A percentile compares a stretch with the other conserved stretches of the same genome.
Evolutionary conservation across 805 yeast genomes (phyloP).

Genomic region (Cyberlindnera petersonii): DNA sequence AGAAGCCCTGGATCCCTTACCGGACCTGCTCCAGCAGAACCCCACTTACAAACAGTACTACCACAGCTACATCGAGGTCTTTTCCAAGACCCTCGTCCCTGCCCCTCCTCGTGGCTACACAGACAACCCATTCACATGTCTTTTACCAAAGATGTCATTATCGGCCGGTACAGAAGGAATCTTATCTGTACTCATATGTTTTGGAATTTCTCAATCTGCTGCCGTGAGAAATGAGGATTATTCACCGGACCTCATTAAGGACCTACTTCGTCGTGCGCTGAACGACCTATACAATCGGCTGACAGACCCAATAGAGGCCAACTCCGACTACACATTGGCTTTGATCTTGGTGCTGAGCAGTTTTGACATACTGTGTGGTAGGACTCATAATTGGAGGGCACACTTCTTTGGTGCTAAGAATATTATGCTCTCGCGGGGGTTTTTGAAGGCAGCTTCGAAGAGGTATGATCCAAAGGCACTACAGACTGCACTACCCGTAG

Average conservation of each 20-base stretch:
- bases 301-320: constrained; percentile 47
- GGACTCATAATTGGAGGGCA: constrained; percentile 49
- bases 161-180: constrained; percentile 49
- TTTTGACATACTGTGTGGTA: constrained; percentile 46
- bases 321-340: constrained; percentile 65
- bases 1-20: constrained; percentile 38
- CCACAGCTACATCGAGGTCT: constrained; percentile 58
- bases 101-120: constrained; percentile 52
- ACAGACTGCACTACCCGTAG: constrained; percentile 5
- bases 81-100: constrained; percentile 61
- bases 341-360: constrained; percentile 56
- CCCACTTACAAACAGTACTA: constrained; percentile 59
- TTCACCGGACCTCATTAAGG: constrained; percentile 41
- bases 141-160: constrained; percentile 68
- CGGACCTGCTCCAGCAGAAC: constrained; percentile 55
- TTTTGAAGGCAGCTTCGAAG: constrained; percentile 30
- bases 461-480: neutral
- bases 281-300: constrained; percentile 50
- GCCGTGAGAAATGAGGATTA: constrained; percentile 19
- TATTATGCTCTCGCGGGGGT: constrained; percentile 51
- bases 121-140: constrained; percentile 61
- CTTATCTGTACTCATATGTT: constrained; percentile 52
- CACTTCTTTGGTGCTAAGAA: constrained; percentile 68
- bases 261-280: constrained; percentile 52
- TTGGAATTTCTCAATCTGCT: constrained; percentile 40